Percentiles rank a stretch among this genome's conserved stretches.
Evolutionary conservation across 306 rosid genomes (phyloP).

Genomic region (Spatholobus suberectus): DNA sequence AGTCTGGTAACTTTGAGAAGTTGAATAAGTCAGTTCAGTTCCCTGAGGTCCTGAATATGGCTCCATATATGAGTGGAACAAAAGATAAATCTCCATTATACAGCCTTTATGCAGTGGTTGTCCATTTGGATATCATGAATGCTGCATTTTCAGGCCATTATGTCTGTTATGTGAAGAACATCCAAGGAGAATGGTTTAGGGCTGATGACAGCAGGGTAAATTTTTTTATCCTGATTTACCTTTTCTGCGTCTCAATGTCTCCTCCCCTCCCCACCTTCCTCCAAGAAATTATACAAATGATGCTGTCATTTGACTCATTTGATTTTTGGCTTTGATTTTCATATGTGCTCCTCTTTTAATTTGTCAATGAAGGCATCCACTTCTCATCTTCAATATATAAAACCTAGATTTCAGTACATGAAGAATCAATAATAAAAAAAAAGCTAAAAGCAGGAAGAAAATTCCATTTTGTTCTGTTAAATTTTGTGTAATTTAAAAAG

Average conservation of each 20-base stretch:
- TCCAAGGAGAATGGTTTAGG: conserved; percentile 69
- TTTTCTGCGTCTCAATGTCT: neutral
- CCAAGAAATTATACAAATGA: neutral
- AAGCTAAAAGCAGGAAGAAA: neutral
- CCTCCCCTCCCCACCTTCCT: neutral
- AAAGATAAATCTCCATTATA: conserved; percentile 63
- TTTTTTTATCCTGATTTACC: conserved; percentile 8
- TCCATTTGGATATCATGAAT: conserved; percentile 77
- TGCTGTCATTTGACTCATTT: neutral
- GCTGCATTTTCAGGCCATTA: conserved; percentile 81
- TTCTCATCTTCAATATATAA: neutral
- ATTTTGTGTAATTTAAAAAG: too few relatives aligned
- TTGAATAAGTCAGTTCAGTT: conserved; percentile 67
- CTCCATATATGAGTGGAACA: conserved; percentile 69
- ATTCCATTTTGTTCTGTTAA: too few relatives aligned
- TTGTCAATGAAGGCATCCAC: neutral
- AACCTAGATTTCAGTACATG: neutral
- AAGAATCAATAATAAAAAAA: conserved; percentile 10
- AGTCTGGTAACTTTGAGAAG: conserved; percentile 81
- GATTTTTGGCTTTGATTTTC: conserved; percentile 27
- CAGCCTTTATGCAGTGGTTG: conserved; percentile 81
- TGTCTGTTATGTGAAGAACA: conserved; percentile 75
- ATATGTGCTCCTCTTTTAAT: neutral
- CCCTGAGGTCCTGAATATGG: conserved; percentile 71
- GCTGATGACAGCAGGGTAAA: conserved; percentile 75